Base-by-base conservation (phyloP, 495 filamentous ascomycete species). In the Podospora australis region DNA sequence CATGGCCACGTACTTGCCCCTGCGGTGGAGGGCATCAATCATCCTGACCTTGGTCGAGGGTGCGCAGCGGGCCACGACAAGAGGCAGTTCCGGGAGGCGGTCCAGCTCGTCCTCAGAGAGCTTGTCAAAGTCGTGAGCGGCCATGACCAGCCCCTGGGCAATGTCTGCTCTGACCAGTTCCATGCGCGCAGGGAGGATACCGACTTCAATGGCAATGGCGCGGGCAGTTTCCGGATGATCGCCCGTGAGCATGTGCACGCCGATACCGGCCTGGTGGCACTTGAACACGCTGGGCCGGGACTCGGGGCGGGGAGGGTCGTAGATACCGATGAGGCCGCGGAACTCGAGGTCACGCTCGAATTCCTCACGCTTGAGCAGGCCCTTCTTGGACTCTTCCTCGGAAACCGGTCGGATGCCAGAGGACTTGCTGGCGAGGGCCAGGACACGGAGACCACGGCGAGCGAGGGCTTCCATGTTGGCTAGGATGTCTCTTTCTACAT, bases 191-290 rank as follows among this genome's bases (percentile, higher is more conserved):
- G 78, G 74, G 1, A 88, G 69, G 50, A 88, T 88, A 29, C 86
- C 85, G 9, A 87, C 82, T 65, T 88, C 79, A 47, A 79, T 77
- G 13, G 85, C 87, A 53, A 91, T 89, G 0, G 84, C 81, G 45
- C 78, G 78, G 20, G 87, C 87, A 3, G 86, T 91, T 22, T 78
- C 79, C 0, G 81, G 78, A 42, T 90, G 84, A 57, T 90, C 86
- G 10, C 83, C 86, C 16, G 86, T 90, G 6, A 90, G 68, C 86
- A 90, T 90, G 63, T 87, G 83, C 2, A 89, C 83, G 35, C 73
- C 72, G 35, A 90, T 86, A 21, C 86, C 87, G 19, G 86, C 86
- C 35, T 71, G 65, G 39, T 81, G 74, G 63, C 84, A 88, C 55
- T 80, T 73, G 9, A 69, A 64, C 14, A 90, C 77, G 4, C 85